Evolutionary conservation across 2,329 filamentous ascomycete genomes (phyloP), one percentile per base, ranked within the genome.

Genomic region (Colletotrichum chrysophilum): DNA sequence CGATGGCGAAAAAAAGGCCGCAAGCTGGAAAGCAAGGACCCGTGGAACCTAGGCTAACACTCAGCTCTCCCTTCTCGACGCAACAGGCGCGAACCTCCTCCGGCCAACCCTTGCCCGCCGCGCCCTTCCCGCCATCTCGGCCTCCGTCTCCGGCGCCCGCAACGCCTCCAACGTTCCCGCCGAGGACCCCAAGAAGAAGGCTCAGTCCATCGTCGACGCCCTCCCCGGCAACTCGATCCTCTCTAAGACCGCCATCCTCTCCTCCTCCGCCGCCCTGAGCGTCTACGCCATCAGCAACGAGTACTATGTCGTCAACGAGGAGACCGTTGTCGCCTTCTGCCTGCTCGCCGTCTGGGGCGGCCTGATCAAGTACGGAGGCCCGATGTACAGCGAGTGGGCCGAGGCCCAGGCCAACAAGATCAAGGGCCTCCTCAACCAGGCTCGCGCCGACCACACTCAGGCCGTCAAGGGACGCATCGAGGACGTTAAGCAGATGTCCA

Each of bases 291-390:
- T 99, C 89, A 97, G 95, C 93, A 99, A 98, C 89, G 97, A 99
- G 92, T 96, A 98, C 91, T 98, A 98, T 89, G 96, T 99, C 86
- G 91, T 99, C 88, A 99, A 99, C 90, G 97, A 99, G 91, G 97
- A 99, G 91, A 94, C 96, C 78, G 94, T 99, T 85, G 95, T 98
- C 84, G 95, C 95, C 80, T 92, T 99, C 89, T 97, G 94, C 87
- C 91, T 99, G 83, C 90, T 98, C 84, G 95, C 94, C 85, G 95
- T 98, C 85, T 99, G 98, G 94, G 94, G 91, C 84, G 95, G 93
- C 78, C 91, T 98, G 82, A 96, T 95, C 89, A 97, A 97, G 88
- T 98, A 95, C 86, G 96, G 95, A 83, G 97, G 96, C 71, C 97
- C 97, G 76, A 90, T 93, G 86, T 98, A 98, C 92, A 93, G 90